phyloP scores from a whole-genome alignment of 2,329 filamentous ascomycete genomes.

The Colletotrichum sp. region DNA sequence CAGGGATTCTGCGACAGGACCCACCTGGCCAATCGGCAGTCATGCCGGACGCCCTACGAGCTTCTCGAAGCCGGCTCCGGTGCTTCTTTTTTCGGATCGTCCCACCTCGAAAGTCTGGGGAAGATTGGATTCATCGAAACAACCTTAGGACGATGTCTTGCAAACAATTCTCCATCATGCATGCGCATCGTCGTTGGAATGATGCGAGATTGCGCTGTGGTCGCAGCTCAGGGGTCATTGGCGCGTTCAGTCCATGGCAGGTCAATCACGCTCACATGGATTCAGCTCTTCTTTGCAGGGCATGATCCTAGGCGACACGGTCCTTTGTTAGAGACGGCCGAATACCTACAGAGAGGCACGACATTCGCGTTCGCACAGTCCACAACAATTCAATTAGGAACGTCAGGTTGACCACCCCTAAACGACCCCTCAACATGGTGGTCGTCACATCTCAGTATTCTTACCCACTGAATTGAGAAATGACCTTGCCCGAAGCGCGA shows the following conservation, averaged over 20 bases:
- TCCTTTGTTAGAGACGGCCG: background rate
- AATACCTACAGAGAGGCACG: background rate
- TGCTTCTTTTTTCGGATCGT: constrained; percentile 3
- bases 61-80: constrained; percentile 1
- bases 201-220: background rate
- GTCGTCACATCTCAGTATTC: background rate
- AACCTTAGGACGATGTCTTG: background rate
- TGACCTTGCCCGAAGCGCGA: background rate
- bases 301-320: background rate
- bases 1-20: background rate
- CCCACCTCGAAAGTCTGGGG: constrained; percentile 17
- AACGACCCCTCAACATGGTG: background rate
- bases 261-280: background rate
- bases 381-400: background rate
- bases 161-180: background rate
- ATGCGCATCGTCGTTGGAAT: background rate
- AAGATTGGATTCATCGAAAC: background rate
- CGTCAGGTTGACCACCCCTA: background rate
- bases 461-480: background rate
- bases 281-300: background rate
- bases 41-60: background rate
- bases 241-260: background rate
- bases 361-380: background rate
- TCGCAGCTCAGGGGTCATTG: background rate
- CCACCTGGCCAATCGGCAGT: background rate